Base-by-base conservation (phyloP, 129 eudicot species). In the Flaveria sonorensis region DNA sequence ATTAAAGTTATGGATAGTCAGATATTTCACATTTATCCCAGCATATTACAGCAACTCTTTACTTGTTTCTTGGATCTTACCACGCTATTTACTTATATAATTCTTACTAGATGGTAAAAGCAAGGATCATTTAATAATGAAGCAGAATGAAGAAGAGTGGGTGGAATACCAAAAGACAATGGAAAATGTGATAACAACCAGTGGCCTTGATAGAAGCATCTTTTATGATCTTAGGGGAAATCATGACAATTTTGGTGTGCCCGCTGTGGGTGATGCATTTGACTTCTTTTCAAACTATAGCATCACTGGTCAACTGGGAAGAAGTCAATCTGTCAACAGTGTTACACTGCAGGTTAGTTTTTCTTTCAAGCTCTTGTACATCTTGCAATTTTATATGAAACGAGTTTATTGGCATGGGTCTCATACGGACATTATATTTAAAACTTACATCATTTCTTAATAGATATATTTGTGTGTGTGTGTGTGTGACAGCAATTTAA, bases 141-240 rank as follows among this genome's bases (percentile, higher is more conserved):
- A 91, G 83, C 97, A 91, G 88, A 86, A 91, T 83, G 92, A 89
- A 81, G 77, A 81, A 57, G 99, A 94, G 83, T 94, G 99, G 99
- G 15, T 85, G 30, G 99, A 94, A 72, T 94, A 94, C 81, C 82
- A 81, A 50, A 81, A 87, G 28, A 94, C 91, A 63, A 83, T 94
- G 97, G 89, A 85, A 70, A 86, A 87, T 78, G 92, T 87, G 48
- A 82, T 94, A 45, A 69, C 63, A n/a, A 87, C 53, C 66, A 94
- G 97, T 81, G 97, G 99, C 69, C 96, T 94, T 75, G 62, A 87
- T 51, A 86, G 88, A 83, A 86, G 73, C 65, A 47, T 83, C 16
- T 94, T 94, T 70, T 91, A 91, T 74, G 97, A 94, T 85, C 86
- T 94, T 57, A 85, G 97, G 59, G 97, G 99, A 67, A 94, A 94